Evolutionary conservation across 345 rosid genomes (phyloP).

Genomic region (Physaria fendleri): DNA sequence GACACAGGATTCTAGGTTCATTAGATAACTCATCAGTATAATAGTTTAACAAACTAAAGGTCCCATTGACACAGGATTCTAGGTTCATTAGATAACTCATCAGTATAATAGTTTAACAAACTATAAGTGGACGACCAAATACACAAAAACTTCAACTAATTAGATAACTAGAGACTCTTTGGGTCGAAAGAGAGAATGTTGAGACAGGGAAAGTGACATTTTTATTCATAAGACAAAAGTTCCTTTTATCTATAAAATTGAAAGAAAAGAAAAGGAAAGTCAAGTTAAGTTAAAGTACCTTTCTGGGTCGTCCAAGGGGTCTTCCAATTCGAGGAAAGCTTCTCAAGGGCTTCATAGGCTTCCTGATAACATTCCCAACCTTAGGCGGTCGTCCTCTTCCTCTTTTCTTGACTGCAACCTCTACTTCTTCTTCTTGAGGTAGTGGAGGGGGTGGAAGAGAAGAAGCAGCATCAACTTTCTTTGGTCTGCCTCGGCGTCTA

Average conservation of each 20-base stretch:
- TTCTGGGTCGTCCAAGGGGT: slow-evolving; percentile 68
- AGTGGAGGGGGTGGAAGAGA: not conserved
- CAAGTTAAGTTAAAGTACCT: slow-evolving; percentile 38
- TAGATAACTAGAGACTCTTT: slow-evolving; percentile 8
- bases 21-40: slow-evolving; percentile 26
- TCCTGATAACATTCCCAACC: slow-evolving; percentile 26
- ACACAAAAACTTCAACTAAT: not conserved
- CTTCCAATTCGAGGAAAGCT: slow-evolving; percentile 32
- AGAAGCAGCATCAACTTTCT: slow-evolving; percentile 25
- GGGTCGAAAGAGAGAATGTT: slow-evolving; percentile 21
- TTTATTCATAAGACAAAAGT: slow-evolving; percentile 19
- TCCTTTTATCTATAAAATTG: not conserved
- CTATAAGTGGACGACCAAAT: not conserved
- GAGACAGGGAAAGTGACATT: slow-evolving; percentile 26
- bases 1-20: slow-evolving; percentile 5
- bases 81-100: not conserved
- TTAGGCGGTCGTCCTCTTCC: slow-evolving; percentile 62
- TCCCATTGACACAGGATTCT: not conserved
- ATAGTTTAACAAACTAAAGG: slow-evolving; percentile 35
- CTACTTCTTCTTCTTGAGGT: slow-evolving; percentile 6
- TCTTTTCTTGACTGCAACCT: slow-evolving; percentile 24
- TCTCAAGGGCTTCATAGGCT: slow-evolving; percentile 27
- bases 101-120: not conserved
- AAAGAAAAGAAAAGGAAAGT: no score
- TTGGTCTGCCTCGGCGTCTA: slow-evolving; percentile 65